Conservation (phyloP, 768 basidiomycete species). For the Rhodotorula diobovata region DNA sequence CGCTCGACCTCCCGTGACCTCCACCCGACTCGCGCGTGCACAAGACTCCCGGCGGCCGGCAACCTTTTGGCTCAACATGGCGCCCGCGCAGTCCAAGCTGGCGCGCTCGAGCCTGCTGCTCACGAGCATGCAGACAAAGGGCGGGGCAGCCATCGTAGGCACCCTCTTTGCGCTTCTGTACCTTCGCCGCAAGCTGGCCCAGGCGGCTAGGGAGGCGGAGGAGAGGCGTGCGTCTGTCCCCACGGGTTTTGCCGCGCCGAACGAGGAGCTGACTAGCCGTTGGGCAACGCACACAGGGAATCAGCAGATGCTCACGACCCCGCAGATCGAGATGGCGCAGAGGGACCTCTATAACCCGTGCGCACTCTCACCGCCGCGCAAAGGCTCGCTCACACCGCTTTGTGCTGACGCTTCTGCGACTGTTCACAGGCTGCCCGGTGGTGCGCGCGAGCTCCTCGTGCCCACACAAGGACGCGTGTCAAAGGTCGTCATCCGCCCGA, state of each 20-base stretch:
- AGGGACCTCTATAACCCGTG: conserved; percentile 37
- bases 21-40: too few relatives aligned
- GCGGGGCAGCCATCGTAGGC: not conserved
- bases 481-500: conserved; percentile 39
- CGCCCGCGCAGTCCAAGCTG: conserved; percentile 20
- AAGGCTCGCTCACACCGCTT: not conserved
- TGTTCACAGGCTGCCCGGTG: conserved; percentile 20
- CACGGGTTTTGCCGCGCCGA: not conserved
- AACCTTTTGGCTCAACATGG: conserved; percentile 1
- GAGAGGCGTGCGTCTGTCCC: conserved; percentile 10
- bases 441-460: conserved; percentile 40
- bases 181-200: not conserved
- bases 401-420: not conserved
- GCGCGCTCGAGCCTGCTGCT: not conserved
- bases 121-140: not conserved
- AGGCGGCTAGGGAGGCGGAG: conserved; percentile 2
- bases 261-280: too few relatives aligned
- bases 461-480: conserved; percentile 38
- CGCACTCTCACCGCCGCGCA: too few relatives aligned
- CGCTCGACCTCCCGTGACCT: too few relatives aligned
- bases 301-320: conserved; percentile 29
- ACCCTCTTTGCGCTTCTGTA: conserved; percentile 3
- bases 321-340: conserved; percentile 38
- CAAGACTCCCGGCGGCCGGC: too few relatives aligned
- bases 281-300: not conserved